These are phyloP conservation scores for Neckera pumila DNA, from an alignment of 225 moss, liverwort and hornwort genomes.

Conservation along the genomic window DNA sequence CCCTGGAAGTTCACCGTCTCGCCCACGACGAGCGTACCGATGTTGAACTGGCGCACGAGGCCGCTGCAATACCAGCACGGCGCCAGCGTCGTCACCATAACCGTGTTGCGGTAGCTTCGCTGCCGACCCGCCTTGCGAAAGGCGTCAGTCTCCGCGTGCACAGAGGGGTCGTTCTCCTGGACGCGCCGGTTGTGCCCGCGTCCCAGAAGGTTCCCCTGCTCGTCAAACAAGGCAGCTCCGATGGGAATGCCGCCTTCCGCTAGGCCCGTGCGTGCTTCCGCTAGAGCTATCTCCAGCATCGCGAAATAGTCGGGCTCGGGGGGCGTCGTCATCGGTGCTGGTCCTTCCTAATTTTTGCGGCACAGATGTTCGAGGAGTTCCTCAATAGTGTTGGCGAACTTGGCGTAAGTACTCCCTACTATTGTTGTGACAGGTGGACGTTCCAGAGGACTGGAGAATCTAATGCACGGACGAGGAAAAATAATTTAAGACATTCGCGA, in stretches of 20 bases:
- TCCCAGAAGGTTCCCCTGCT: constrained; percentile 20
- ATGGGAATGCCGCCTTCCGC: constrained; percentile 54
- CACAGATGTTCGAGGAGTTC: background rate
- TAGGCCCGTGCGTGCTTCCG: constrained; percentile 26
- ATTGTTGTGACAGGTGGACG: background rate
- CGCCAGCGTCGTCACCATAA: constrained; percentile 49
- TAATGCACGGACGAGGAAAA: background rate
- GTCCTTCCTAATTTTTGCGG: background rate
- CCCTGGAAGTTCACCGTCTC: constrained; percentile 45
- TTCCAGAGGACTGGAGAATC: background rate
- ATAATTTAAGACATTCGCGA: no score
- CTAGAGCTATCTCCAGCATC: constrained; percentile 31
- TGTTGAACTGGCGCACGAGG: constrained; percentile 54
- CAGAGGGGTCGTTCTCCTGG: constrained; percentile 46
- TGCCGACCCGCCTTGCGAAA: constrained; percentile 49
- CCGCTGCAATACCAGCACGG: constrained; percentile 63
- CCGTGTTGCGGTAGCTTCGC: constrained; percentile 25
- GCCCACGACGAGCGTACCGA: constrained; percentile 44
- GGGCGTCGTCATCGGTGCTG: background rate
- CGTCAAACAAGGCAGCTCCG: constrained; percentile 39
- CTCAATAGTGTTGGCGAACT: no score
- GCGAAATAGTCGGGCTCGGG: background rate
- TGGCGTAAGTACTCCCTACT: no score
- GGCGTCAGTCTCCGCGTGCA: constrained; percentile 57
- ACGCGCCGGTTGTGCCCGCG: constrained; percentile 47